Evolutionary conservation across 2,329 filamentous ascomycete species (phyloP).

Genomic region (Fusarium clavum): DNA sequence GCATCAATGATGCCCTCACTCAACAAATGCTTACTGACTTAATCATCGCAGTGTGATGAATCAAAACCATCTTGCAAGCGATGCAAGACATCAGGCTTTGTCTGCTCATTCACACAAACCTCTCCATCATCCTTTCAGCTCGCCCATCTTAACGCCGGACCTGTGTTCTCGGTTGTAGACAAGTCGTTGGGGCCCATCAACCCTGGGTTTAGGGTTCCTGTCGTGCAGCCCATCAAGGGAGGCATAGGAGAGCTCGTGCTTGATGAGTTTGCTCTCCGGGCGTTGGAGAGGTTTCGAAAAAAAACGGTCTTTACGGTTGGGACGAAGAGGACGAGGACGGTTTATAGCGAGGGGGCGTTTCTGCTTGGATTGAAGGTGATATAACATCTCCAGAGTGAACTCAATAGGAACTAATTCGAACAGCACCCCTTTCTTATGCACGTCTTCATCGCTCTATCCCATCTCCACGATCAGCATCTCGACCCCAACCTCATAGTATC

Average conservation of each 20-base stretch:
- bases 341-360: slow-evolving; percentile 53
- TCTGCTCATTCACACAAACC: slow-evolving; percentile 58
- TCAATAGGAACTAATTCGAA: not conserved
- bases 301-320: slow-evolving; percentile 58
- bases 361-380: slow-evolving; percentile 55
- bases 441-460: slow-evolving; percentile 62
- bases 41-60: slow-evolving; percentile 64
- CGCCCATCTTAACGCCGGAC: slow-evolving; percentile 26
- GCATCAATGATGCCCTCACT: not conserved
- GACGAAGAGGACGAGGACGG: slow-evolving; percentile 42
- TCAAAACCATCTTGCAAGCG: slow-evolving; percentile 60
- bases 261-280: slow-evolving; percentile 48
- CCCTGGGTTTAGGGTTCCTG: slow-evolving; percentile 41
- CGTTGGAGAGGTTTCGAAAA: slow-evolving; percentile 57
- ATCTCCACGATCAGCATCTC: slow-evolving; percentile 64
- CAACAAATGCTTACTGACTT: not conserved
- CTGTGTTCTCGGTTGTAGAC: slow-evolving; percentile 19
- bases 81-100: slow-evolving; percentile 60
- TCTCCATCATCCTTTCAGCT: slow-evolving; percentile 41
- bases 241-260: slow-evolving; percentile 47
- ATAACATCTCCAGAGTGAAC: not conserved
- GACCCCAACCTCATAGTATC: slow-evolving; percentile 34
- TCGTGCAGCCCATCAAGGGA: slow-evolving; percentile 38
- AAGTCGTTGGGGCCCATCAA: slow-evolving; percentile 20
- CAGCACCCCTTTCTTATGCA: slow-evolving; percentile 67